Evolutionary conservation across 2,329 filamentous ascomycete genomes (phyloP), one percentile per base, ranked within the genome.

Genomic region (Paracoccidioides lutzii): DNA sequence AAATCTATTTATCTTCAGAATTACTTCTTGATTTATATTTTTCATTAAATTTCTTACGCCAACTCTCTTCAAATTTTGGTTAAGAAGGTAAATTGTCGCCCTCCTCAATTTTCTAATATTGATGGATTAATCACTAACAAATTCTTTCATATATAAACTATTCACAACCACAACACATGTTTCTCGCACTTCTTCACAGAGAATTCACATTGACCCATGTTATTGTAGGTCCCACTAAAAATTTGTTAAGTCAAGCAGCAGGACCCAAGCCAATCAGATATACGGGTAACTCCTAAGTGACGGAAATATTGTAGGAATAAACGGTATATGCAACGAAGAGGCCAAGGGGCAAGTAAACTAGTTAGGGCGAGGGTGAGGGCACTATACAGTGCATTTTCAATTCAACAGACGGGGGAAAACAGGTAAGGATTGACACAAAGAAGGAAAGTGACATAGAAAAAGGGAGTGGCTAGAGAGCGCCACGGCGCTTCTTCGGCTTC

Each of bases 401-500:
- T 45, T 45, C n/a, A 50, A 50, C 4, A 38, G 3, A 10, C 14
- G n/a, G 5, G 22, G 12, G 5, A 14, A n/a, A 9, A 9, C 6
- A 8, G 48, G 6, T 5, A 15, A n/a, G 8, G 22, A 9, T n/a
- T 44, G 42, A 8, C 9, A 44, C 8, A 28, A 14, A 4, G 14
- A 48, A 48, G 40, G 5, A 12, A 6, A n/a, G 49, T 12, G 14
- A 12, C 22, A 51, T n/a, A 22, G 9, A 35, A 48, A 14, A 15
- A 30, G 3, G 10, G 3, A 41, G 32, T 35, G 30, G 37, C 15
- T 40, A 41, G 15, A 14, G n/a, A 37, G 15, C 9, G 35, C 4
- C 15, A 41, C 40, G 32, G 30, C 49, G 55, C 54, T 28, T 58
- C 53, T 60, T 71, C 3, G 75, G 74, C 69, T 81, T 81, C 72